Evolutionary conservation across 345 rosid genomes (phyloP).

Genomic region (Acer saccharum): DNA sequence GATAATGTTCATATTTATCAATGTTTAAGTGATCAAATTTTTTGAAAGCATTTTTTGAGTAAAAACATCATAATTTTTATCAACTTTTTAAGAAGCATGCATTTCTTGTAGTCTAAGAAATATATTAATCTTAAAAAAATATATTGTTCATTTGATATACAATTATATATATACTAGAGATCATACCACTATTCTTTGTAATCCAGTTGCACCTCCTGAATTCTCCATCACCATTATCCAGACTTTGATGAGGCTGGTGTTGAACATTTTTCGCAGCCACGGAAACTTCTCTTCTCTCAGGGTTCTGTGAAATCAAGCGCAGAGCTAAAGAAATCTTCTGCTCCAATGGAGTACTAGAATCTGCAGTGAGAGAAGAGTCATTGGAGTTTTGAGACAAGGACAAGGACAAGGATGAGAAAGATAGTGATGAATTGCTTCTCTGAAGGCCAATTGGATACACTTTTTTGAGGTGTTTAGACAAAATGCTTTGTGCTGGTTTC

Average conservation of each 20-base stretch:
- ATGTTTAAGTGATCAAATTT: background rate
- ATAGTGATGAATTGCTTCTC: slow-evolving; percentile 74
- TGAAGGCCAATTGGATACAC: slow-evolving; percentile 78
- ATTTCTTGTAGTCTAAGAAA: too few relatives aligned
- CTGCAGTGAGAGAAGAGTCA: slow-evolving; percentile 72
- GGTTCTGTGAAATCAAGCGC: slow-evolving; percentile 51
- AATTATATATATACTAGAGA: too few relatives aligned
- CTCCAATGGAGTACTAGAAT: slow-evolving; percentile 46
- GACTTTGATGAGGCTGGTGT: slow-evolving; percentile 35
- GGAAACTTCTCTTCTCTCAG: slow-evolving; percentile 38
- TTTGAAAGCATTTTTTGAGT: background rate
- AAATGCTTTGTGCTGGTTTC: slow-evolving; percentile 43
- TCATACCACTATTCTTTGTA: slow-evolving; percentile 78
- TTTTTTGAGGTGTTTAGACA: slow-evolving; percentile 75
- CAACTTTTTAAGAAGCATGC: too few relatives aligned
- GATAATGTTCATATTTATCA: background rate
- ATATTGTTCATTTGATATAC: too few relatives aligned
- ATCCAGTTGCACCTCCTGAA: slow-evolving; percentile 87
- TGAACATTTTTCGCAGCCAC: slow-evolving; percentile 35
- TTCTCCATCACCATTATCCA: slow-evolving; percentile 51
- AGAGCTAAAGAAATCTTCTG: slow-evolving; percentile 73
- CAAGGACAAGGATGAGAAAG: slow-evolving; percentile 72
- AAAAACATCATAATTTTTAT: too few relatives aligned
- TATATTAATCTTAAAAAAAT: too few relatives aligned
- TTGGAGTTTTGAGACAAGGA: slow-evolving; percentile 87